These are phyloP conservation scores for Aureobasidium mangrovei DNA, from an alignment of 2,329 filamentous ascomycete species.

Conservation along the genomic window DNA sequence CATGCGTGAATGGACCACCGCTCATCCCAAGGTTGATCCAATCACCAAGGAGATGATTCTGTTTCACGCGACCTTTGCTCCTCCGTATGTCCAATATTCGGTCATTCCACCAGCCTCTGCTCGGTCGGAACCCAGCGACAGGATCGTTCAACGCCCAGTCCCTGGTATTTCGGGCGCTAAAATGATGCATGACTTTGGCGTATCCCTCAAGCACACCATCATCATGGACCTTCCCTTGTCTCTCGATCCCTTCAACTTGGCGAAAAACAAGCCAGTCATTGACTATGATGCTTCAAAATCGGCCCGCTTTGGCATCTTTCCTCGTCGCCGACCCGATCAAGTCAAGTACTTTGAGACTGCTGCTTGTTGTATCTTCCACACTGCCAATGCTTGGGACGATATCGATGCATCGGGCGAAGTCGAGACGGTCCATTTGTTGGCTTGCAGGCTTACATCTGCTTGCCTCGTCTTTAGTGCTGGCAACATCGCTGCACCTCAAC, in stretches of 20 bases:
- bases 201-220: constrained; percentile 52
- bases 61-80: constrained; percentile 57
- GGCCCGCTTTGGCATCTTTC: constrained; percentile 60
- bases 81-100: constrained; percentile 61
- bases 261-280: constrained; percentile 48
- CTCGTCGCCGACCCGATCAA: constrained; percentile 47
- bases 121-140: constrained; percentile 17
- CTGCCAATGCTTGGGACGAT: constrained; percentile 60
- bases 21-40: constrained; percentile 59
- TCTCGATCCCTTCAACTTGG: constrained; percentile 53
- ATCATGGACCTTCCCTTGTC: constrained; percentile 62
- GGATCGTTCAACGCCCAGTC: constrained; percentile 46
- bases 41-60: constrained; percentile 56
- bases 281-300: constrained; percentile 49
- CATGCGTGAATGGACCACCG: constrained; percentile 64
- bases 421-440: constrained; percentile 51
- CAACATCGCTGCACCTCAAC: constrained; percentile 49
- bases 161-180: constrained; percentile 55
- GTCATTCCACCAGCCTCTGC: constrained; percentile 34
- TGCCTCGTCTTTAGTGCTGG: constrained; percentile 57
- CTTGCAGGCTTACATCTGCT: constrained; percentile 58
- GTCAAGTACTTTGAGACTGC: constrained; percentile 61
- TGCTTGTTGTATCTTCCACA: constrained; percentile 63
- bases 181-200: constrained; percentile 72
- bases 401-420: constrained; percentile 29